Conservation (phyloP, 192 early-diverging fungal species). For the Cetraspora pellucida region DNA sequence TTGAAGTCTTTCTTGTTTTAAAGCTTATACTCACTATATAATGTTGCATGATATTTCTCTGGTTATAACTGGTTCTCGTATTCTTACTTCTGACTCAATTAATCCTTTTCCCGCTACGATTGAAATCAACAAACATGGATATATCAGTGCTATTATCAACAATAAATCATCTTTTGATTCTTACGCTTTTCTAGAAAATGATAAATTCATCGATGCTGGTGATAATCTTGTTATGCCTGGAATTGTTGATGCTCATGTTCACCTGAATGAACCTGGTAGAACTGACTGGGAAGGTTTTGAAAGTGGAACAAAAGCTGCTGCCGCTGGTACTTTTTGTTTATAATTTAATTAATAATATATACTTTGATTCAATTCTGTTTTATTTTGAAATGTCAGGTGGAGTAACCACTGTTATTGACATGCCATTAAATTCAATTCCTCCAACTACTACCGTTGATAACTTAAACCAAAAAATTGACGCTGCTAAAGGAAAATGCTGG, state of each 20-base stretch:
- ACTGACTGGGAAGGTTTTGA: slow-evolving; percentile 85
- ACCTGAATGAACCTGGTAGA: slow-evolving; percentile 84
- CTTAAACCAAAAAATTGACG: slow-evolving; percentile 64
- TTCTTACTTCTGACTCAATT: slow-evolving; percentile 45
- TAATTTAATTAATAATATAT: background rate
- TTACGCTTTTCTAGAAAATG: slow-evolving; percentile 42
- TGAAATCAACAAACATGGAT: slow-evolving; percentile 58
- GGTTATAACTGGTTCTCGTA: slow-evolving; percentile 29
- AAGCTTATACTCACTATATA: background rate
- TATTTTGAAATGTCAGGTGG: slow-evolving; percentile 50
- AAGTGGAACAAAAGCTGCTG: slow-evolving; percentile 77
- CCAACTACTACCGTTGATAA: slow-evolving; percentile 75
- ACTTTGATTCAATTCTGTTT: background rate
- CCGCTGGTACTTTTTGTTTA: slow-evolving; percentile 53
- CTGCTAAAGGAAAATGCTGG: slow-evolving; percentile 70
- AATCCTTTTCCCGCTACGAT: slow-evolving; percentile 58
- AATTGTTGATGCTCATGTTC: slow-evolving; percentile 78
- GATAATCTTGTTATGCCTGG: slow-evolving; percentile 71
- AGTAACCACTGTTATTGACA: slow-evolving; percentile 79
- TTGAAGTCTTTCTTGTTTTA: too few relatives aligned
- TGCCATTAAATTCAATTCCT: slow-evolving; percentile 88
- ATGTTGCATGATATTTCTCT: background rate
- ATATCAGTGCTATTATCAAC: slow-evolving; percentile 51
- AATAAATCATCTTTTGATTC: slow-evolving; percentile 37
- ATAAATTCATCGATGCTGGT: slow-evolving; percentile 56